A percentile compares a stretch with the other conserved stretches of the same genome.
phyloP scores from a whole-genome alignment of 345 rosid species.

The Luvunga scandens region DNA sequence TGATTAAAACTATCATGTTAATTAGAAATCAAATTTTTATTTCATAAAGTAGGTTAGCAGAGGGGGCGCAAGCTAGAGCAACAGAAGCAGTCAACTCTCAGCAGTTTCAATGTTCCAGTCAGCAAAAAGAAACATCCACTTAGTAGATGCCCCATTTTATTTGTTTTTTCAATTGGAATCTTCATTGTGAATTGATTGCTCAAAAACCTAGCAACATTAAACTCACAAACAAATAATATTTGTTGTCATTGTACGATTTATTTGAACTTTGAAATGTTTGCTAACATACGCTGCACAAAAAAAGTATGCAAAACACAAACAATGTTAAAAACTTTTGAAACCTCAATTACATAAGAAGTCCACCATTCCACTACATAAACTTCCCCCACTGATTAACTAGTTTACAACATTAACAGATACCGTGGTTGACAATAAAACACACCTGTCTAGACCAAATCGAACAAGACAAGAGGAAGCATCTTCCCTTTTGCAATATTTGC shows the following conservation, averaged over 20 bases:
- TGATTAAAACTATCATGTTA: slow-evolving; percentile 1
- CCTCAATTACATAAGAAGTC: not conserved
- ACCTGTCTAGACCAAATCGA: slow-evolving; percentile 94
- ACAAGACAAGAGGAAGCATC: slow-evolving; percentile 98
- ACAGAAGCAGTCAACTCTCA: not conserved
- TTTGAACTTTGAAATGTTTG: not conserved
- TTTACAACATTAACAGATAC: not conserved
- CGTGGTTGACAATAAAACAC: not conserved
- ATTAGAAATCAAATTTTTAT: not conserved
- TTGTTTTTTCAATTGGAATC: not conserved
- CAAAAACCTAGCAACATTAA: not conserved
- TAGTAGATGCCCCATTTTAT: not conserved
- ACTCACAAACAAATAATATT: not conserved
- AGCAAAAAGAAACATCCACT: not conserved
- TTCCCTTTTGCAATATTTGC: slow-evolving; percentile 82
- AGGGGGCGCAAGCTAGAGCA: not conserved
- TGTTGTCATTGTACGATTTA: not conserved
- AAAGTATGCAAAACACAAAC: not conserved
- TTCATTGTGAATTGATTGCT: not conserved
- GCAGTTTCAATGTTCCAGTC: not conserved
- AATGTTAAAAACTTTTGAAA: not conserved
- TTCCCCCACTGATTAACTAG: not conserved
- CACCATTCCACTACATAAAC: not conserved
- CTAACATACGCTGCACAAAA: not conserved
- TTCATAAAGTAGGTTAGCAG: not conserved